Evolutionary conservation across 108 stramenopile species (phyloP).

Genomic region (Discostella stelligeroides): DNA sequence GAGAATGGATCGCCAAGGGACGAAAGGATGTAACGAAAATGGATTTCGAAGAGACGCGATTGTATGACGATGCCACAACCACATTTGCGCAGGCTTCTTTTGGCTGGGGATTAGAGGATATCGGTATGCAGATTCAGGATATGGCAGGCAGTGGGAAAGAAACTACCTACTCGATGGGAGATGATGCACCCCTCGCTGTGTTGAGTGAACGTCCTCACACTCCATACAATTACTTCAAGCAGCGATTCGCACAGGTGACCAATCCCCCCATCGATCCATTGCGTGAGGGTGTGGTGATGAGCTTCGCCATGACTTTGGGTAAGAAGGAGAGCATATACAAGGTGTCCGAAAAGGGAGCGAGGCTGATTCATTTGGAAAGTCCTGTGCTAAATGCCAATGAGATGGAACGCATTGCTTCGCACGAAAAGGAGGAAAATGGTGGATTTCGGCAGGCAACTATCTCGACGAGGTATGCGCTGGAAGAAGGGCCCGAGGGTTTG

Average conservation of each 20-base stretch:
- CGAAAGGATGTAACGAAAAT: conserved; percentile 73
- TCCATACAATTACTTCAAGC: conserved; percentile 97
- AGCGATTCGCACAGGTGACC: conserved; percentile 96
- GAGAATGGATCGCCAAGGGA: conserved; percentile 82
- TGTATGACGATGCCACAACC: conserved; percentile 82
- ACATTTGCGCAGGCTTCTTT: conserved; percentile 87
- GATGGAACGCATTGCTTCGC: conserved; percentile 67
- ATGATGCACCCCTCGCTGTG: conserved; percentile 94
- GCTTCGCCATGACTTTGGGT: conserved; percentile 93
- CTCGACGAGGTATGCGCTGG: conserved; percentile 84
- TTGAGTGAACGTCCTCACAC: conserved; percentile 89
- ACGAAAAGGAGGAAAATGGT: conserved; percentile 67
- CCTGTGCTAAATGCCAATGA: conserved; percentile 79
- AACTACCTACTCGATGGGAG: conserved; percentile 98
- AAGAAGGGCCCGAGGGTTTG: conserved; percentile 84
- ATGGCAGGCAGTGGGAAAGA: conserved; percentile 95
- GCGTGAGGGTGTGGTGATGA: conserved; percentile 97
- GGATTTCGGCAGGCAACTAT: conserved; percentile 80
- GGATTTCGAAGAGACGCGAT: conserved; percentile 46
- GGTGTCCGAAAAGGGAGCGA: conserved; percentile 82
- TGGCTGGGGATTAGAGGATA: conserved; percentile 95
- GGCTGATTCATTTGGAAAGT: conserved; percentile 82
- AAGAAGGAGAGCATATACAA: conserved; percentile 94
- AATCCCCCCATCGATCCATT: conserved; percentile 98
- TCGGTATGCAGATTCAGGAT: conserved; percentile 96